A percentile compares a stretch with the other conserved stretches of the same genome.
Conservation (phyloP, 106 monocot genomes). For the Posidonia australis region DNA sequence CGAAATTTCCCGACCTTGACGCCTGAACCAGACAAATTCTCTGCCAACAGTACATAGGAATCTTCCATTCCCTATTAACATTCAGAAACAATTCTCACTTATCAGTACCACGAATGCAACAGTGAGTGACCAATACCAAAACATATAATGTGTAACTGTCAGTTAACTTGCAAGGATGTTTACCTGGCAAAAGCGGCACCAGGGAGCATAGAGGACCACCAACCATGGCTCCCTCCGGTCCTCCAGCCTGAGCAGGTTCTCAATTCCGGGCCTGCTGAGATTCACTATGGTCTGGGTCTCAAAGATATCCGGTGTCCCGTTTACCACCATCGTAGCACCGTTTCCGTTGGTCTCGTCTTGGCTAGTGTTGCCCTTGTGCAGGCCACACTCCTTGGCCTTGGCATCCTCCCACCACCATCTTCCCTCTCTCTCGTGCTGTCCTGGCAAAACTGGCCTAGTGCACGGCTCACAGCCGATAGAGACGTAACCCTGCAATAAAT, state of each 20-base stretch:
- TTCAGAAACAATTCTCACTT: too few species aligned
- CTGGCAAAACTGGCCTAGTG: conserved; percentile 82
- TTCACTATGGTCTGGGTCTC: conserved; percentile 35
- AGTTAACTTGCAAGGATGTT: background rate
- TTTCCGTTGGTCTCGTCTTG: conserved; percentile 26
- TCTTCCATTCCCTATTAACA: conserved; percentile 82
- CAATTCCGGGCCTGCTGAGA: conserved; percentile 64
- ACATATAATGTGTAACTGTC: too few species aligned
- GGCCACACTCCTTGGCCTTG: conserved; percentile 88
- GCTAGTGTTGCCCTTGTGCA: conserved; percentile 88
- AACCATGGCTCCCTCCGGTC: conserved; percentile 68
- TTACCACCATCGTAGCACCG: conserved; percentile 3
- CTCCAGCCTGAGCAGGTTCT: conserved; percentile 70
- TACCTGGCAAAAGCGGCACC: conserved; percentile 94
- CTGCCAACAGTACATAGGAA: conserved; percentile 67
- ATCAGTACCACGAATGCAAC: too few species aligned
- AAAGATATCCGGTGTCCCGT: conserved; percentile 44
- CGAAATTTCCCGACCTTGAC: conserved; percentile 76
- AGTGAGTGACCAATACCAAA: too few species aligned
- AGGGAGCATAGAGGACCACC: conserved; percentile 90
- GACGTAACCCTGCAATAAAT: conserved; percentile 52
- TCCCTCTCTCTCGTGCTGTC: conserved; percentile 97
- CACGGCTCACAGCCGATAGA: conserved; percentile 96
- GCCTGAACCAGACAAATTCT: conserved; percentile 45
- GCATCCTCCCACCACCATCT: conserved; percentile 99